Base-by-base conservation (phyloP, 495 filamentous ascomycete species). In the Penicillium diatomitis region DNA sequence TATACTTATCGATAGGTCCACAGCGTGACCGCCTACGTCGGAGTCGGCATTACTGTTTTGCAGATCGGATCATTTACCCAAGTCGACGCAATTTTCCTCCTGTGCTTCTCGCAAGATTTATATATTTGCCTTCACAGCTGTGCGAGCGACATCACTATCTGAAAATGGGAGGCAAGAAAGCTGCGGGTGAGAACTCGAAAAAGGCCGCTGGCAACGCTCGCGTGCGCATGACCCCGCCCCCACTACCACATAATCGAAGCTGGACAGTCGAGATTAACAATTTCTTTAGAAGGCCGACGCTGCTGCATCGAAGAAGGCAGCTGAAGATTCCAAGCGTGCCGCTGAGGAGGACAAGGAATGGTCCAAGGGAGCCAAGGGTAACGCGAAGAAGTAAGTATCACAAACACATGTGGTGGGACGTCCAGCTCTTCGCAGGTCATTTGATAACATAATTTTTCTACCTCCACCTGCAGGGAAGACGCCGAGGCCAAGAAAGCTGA, bases 401-500 rank as follows among this genome's bases (percentile, higher is more conserved):
- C 11, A 5, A 42, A 30, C 32, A 2, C 9, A 31, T 9, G 3
- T n/a, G 27, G 27, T 29, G 39, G 39, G 20, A 20, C 20, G 0
- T 20, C 20, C 20, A 20, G 20, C 20, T 28, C 6, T 12, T n/a
- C 5, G 20, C 6, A 36, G 6, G 11, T 6, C 8, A 12, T 46
- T 43, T 42, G 40, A 55, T 65, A 60, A 67, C 33, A 10, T 32
- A 29, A 1, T 33, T 20, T 1, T 4, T 27, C 34, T 43, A 32
- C 31, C 9, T 12, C 41, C 41, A 44, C 10, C 30, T 40, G 60
- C 58, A 95, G 88, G 65, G 89, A 94, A 53, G 83, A 86, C 44
- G 85, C 86, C 52, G 88, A 85, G 39, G 78, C 80, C 41, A 96
- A 95, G 71, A 89, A 88, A 59, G 84, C 84, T 50, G 89, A 96